Conservation (phyloP, 2,329 filamentous ascomycete genomes). For the Thielaviopsis punctulata region DNA sequence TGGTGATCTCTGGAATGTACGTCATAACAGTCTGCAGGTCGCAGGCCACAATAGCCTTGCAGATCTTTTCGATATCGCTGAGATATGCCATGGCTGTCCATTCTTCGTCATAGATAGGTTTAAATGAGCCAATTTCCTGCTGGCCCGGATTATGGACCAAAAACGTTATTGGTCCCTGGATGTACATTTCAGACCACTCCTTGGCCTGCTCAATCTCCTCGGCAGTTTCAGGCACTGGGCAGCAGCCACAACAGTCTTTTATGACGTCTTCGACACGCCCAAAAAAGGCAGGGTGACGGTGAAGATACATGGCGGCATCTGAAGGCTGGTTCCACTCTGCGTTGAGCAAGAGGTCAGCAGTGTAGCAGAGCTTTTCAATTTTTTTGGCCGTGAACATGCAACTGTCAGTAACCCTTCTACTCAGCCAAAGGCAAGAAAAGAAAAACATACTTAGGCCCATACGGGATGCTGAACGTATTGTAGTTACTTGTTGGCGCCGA, state of each 20-base stretch:
- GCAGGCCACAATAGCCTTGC: slow-evolving; percentile 62
- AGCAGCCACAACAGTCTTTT: slow-evolving; percentile 66
- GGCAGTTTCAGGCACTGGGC: slow-evolving; percentile 48
- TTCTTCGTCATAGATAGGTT: slow-evolving; percentile 64
- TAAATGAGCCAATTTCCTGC: slow-evolving; percentile 54
- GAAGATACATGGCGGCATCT: slow-evolving; percentile 58
- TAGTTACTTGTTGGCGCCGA: slow-evolving; percentile 65
- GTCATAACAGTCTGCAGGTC: slow-evolving; percentile 53
- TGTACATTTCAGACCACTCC: slow-evolving; percentile 57
- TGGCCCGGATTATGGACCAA: slow-evolving; percentile 68
- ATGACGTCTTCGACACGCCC: slow-evolving; percentile 59
- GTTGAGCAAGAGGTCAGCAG: slow-evolving; percentile 65
- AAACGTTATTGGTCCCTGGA: slow-evolving; percentile 57
- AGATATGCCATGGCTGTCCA: slow-evolving; percentile 90
- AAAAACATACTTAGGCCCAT: slow-evolving; percentile 29
- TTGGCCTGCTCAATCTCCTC: slow-evolving; percentile 56
- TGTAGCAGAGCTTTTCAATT: slow-evolving; percentile 70
- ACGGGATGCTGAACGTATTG: slow-evolving; percentile 58
- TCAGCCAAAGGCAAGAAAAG: background rate
- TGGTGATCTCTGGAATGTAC: slow-evolving; percentile 50
- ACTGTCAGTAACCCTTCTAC: background rate
- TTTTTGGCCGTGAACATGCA: slow-evolving; percentile 40
- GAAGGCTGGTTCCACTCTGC: slow-evolving; percentile 72
- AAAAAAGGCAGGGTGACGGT: slow-evolving; percentile 76
- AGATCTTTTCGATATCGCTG: slow-evolving; percentile 59